These are phyloP conservation scores for Hygrophoropsis aurantiaca DNA, from an alignment of 768 basidiomycete genomes.

Conservation along the genomic window DNA sequence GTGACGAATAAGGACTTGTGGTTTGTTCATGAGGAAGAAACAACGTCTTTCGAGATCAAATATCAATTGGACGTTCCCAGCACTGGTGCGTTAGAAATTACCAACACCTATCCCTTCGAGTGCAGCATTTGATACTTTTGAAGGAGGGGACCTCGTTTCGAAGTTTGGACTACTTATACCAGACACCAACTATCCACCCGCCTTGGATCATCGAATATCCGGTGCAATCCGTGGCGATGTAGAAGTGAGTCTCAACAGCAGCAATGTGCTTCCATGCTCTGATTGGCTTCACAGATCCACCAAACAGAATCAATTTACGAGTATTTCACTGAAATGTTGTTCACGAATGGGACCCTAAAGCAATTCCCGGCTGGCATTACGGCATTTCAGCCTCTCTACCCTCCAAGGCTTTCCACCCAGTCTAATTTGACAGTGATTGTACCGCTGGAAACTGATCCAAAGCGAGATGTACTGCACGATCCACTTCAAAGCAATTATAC, in stretches of 20 bases:
- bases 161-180: slow-evolving; percentile 16
- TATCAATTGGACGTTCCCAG: neutral
- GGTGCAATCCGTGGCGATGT: neutral
- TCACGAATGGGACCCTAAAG: slow-evolving; percentile 14
- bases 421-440: neutral
- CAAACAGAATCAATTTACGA: slow-evolving; percentile 16
- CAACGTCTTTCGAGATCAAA: slow-evolving; percentile 13
- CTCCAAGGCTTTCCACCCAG: neutral
- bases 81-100: neutral
- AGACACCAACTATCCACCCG: slow-evolving; percentile 20
- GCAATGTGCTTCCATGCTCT: neutral
- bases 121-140: neutral
- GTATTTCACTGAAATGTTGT: slow-evolving; percentile 12
- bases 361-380: slow-evolving; percentile 6
- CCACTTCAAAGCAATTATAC: slow-evolving; percentile 6
- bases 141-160: neutral
- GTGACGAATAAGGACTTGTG: slow-evolving; percentile 13
- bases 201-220: neutral
- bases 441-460: neutral
- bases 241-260: neutral
- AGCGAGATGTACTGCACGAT: neutral
- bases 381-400: neutral
- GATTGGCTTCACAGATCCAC: neutral
- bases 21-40: slow-evolving; percentile 17
- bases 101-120: neutral